Evolutionary conservation across 1,139 yeast species (phyloP), one percentile per base, ranked within the genome.

Genomic region (Suhomyces wounanorum): DNA sequence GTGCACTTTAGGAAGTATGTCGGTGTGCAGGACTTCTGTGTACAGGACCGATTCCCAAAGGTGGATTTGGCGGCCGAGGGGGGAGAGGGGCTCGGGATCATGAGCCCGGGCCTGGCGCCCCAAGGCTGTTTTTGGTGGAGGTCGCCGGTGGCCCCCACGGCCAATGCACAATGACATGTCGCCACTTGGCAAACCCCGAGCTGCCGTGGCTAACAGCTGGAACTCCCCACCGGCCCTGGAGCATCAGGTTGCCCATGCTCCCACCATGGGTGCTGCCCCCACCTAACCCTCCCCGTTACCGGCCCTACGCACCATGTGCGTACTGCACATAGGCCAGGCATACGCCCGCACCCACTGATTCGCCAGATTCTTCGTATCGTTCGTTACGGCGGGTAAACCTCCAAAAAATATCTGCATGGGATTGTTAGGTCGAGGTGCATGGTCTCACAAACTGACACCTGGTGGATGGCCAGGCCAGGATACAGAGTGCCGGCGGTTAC

Each of bases 341-440:
- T 17, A 4, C 21, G 11, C 10, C 25, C 21, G 21, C 38, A 40
- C 36, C 23, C 23, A 44, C 14, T 38, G 47, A 44, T 44, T 43
- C 43, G 47, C 47, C 43, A 44, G 37, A 39, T 31, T 31, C 26
- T 28, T 39, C 47, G 47, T 44, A 44, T 44, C 47, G 43, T 44
- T 44, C 39, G 43, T 38, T 39, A 38, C 39, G 43, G 47, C 47
- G 39, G 39, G n/a, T 31, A 21, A 39, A 14, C 18, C 13, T 14
- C 31, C 26, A 44, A 37, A 35, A 21, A 43, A 25, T 35, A 31
- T 17, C 35, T 43, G 45, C 45, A 43, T 17, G 31, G 21, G 38
- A 43, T 43, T 43, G 45, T 43, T 43, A 41, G 44, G 23, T 28
- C 28, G 43, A 40, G 35, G 45, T 35, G 40, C 45, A 26, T 42